Evolutionary conservation across 352 stramenopile species (phyloP).

Genomic region (Phytophthora aleatoria): DNA sequence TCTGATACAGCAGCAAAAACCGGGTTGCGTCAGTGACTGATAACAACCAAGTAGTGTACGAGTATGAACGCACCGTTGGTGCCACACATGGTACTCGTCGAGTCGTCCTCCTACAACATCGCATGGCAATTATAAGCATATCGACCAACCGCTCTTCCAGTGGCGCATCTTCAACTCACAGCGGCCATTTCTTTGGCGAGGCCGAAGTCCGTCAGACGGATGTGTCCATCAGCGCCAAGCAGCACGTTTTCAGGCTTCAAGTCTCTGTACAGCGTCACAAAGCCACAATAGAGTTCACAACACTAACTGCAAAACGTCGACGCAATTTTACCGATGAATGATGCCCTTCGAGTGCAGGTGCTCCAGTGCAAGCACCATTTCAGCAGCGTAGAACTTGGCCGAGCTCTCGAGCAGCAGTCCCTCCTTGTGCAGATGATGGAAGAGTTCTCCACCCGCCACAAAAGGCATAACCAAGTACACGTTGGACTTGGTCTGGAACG

Average conservation of each 20-base stretch:
- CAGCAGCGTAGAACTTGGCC: slow-evolving; percentile 82
- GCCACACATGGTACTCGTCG: slow-evolving; percentile 83
- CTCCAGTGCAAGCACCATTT: slow-evolving; percentile 85
- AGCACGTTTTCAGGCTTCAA: slow-evolving; percentile 88
- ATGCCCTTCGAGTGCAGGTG: slow-evolving; percentile 79
- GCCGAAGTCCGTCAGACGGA: slow-evolving; percentile 87
- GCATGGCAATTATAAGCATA: slow-evolving; percentile 22
- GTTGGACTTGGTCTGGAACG: slow-evolving; percentile 83
- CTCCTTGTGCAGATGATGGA: slow-evolving; percentile 69
- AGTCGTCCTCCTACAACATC: slow-evolving; percentile 60
- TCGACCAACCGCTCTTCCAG: background rate
- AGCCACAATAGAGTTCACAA: slow-evolving; percentile 6
- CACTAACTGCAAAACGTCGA: background rate
- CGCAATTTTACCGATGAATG: slow-evolving; percentile 60
- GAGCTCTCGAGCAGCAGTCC: slow-evolving; percentile 69
- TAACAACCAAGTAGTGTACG: background rate
- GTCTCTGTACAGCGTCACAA: slow-evolving; percentile 45
- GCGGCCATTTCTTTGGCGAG: slow-evolving; percentile 80
- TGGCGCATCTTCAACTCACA: slow-evolving; percentile 33
- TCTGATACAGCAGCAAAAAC: slow-evolving; percentile 40
- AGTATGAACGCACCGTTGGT: slow-evolving; percentile 61
- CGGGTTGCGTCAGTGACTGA: slow-evolving; percentile 1
- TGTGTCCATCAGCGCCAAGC: slow-evolving; percentile 80
- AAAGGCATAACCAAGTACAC: slow-evolving; percentile 88
- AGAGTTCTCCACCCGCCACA: slow-evolving; percentile 70